phyloP scores from a whole-genome alignment of 306 rosid genomes.

The Dalbergia oliveri region DNA sequence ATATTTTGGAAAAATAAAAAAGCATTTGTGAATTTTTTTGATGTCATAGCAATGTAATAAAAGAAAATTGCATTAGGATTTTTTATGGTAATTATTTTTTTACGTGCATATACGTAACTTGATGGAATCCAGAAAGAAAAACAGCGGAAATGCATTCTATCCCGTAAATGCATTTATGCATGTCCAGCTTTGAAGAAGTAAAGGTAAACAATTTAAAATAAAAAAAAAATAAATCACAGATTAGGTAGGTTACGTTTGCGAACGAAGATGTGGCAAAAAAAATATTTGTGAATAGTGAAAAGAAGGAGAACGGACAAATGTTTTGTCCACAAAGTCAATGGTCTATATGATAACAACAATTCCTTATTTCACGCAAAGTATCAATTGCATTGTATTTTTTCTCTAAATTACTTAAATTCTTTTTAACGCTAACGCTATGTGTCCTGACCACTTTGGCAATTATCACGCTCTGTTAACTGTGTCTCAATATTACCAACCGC shows the following conservation, averaged over 20 bases:
- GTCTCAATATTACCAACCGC: not conserved
- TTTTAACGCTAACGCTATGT: not conserved
- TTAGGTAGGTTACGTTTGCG: not conserved
- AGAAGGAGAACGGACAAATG: slow-evolving; percentile 20
- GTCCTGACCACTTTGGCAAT: not conserved
- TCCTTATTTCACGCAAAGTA: slow-evolving; percentile 6
- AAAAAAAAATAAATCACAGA: not conserved
- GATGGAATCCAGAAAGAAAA: no score
- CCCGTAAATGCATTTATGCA: not conserved
- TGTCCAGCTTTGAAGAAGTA: not conserved
- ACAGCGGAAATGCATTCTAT: no score
- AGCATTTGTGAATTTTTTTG: no score
- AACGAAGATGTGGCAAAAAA: not conserved
- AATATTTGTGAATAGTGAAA: not conserved
- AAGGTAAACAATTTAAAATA: not conserved
- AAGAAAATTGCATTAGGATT: no score
- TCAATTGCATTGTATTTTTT: not conserved
- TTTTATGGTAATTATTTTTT: no score
- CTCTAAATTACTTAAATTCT: not conserved
- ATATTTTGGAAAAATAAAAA: no score
- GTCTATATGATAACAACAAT: not conserved
- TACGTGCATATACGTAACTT: no score
- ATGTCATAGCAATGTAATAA: no score
- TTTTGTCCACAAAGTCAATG: slow-evolving; percentile 23
- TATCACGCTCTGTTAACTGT: not conserved